These are phyloP conservation scores for Kwoniella bestiolae DNA, from an alignment of 768 basidiomycete species.

Conservation along the genomic window DNA sequence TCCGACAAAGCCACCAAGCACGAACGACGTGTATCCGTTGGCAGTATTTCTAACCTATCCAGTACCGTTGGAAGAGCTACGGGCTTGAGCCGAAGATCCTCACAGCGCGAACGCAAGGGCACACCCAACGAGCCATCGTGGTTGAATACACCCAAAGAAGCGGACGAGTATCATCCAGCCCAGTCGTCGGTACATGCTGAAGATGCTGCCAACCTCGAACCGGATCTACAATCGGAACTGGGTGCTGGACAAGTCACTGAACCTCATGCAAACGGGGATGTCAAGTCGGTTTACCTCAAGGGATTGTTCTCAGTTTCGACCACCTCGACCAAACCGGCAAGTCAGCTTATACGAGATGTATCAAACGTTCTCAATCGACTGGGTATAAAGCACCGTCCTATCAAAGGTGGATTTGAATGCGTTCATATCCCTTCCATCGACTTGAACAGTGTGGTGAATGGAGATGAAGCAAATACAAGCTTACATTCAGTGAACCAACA, in stretches of 20 bases:
- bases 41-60: conserved; percentile 44
- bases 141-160: conserved; percentile 28
- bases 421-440: conserved; percentile 94
- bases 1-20: conserved; percentile 42
- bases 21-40: conserved; percentile 50
- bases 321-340: conserved; percentile 85
- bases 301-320: conserved; percentile 97
- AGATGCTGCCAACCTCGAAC: conserved; percentile 18
- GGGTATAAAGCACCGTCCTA: conserved; percentile 92
- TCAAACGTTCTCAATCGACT: conserved; percentile 85
- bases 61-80: conserved; percentile 33
- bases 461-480: conserved; percentile 42
- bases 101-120: conserved; percentile 25
- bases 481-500: conserved; percentile 22
- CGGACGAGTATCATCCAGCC: conserved; percentile 21
- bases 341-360: conserved; percentile 81
- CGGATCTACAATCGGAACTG: conserved; percentile 15
- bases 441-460: conserved; percentile 67
- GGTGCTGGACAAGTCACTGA: conserved; percentile 1
- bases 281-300: conserved; percentile 94
- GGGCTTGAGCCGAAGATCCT: conserved; percentile 29
- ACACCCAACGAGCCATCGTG: conserved; percentile 13
- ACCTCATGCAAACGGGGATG: conserved; percentile 59
- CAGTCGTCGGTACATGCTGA: conserved; percentile 13
- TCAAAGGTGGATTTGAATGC: conserved; percentile 90